Base-by-base conservation (phyloP, 257 asterid species). In the Nicotiana tomentosiformis region DNA sequence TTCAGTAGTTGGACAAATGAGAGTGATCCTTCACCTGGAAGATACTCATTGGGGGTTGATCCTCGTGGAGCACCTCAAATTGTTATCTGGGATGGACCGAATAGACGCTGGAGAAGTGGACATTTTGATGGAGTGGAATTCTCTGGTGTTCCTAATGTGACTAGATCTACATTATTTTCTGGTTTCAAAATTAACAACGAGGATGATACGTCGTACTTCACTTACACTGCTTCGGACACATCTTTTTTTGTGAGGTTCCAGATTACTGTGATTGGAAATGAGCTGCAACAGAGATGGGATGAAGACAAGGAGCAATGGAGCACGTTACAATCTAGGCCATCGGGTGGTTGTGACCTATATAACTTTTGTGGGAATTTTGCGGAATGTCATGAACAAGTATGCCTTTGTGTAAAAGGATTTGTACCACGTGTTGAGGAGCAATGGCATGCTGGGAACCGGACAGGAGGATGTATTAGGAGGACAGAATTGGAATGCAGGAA, bases 71-170 rank as follows among this genome's bases (percentile, higher is more conserved):
- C 95, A 0, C 96, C 97, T 2, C 98, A 95, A 89, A 86, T 92
- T 10, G 89, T 95, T 86, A 88, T 95, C 58, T 91, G 95, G 97
- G 92, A 92, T 30, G 97, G 96, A 37, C 20, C 1, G 7, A 81
- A 86, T 15, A 87, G 97, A 33, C 87, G 77, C 37, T 95, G 98
- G 98, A 90, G 98, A 84, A 95, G 94, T 37, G 98, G 98, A 23
- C 87, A 91, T 39, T 95, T 91, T 90, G 86, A 87, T 68, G 93
- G 96, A 2, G 23, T 83, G 30, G 49, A 80, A 1, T 95, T 95
- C 74, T 81, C 39, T 1, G 98, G 98, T 0, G 80, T 95, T 7
- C 92, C 88, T 0, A 84, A 84, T 0, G 83, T 89, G 84, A 86
- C 80, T 66, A 46, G 78, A 72, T 60, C 91, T 9, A 64, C 65